Conservation (phyloP, 2,329 filamentous ascomycete genomes). For the Atkinsonella hypoxylon region DNA sequence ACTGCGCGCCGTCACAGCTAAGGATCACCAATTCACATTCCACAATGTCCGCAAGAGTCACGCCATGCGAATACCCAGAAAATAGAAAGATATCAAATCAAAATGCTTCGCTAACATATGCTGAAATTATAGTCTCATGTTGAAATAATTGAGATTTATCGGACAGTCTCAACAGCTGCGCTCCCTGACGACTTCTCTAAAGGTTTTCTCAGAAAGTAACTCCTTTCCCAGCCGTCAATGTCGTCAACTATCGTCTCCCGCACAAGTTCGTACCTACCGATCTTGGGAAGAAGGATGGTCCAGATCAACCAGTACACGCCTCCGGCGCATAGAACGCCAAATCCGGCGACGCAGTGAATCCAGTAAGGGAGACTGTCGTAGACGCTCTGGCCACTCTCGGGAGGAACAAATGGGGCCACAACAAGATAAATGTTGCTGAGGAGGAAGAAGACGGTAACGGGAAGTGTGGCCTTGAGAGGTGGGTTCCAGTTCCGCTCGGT, state of each 20-base stretch:
- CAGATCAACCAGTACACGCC: constrained; percentile 45
- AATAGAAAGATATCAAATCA: background rate
- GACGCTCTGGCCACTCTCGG: constrained; percentile 36
- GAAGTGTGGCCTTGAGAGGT: constrained; percentile 40
- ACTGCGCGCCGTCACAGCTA: too few species aligned
- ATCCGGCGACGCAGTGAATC: constrained; percentile 45
- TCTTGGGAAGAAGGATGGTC: constrained; percentile 37
- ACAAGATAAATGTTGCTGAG: constrained; percentile 50
- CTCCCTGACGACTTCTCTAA: constrained; percentile 4
- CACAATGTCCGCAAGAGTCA: too few species aligned
- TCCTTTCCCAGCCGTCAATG: constrained; percentile 52
- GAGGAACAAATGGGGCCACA: constrained; percentile 45
- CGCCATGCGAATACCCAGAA: too few species aligned
- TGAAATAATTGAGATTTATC: background rate
- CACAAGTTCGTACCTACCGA: constrained; percentile 43
- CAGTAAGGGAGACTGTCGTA: constrained; percentile 44
- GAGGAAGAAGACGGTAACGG: constrained; percentile 46
- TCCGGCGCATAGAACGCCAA: constrained; percentile 39
- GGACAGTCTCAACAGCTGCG: background rate
- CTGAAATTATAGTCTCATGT: constrained; percentile 5
- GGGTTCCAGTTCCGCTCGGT: constrained; percentile 38
- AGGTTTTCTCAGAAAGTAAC: constrained; percentile 36
- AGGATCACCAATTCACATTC: too few species aligned
- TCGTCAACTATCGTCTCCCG: constrained; percentile 41
- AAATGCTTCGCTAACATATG: constrained; percentile 1